Percentiles rank a stretch among this genome's conserved stretches.
These are phyloP conservation scores for Aspergillus biplanus DNA, from an alignment of 495 filamentous ascomycete genomes.

Conservation along the genomic window DNA sequence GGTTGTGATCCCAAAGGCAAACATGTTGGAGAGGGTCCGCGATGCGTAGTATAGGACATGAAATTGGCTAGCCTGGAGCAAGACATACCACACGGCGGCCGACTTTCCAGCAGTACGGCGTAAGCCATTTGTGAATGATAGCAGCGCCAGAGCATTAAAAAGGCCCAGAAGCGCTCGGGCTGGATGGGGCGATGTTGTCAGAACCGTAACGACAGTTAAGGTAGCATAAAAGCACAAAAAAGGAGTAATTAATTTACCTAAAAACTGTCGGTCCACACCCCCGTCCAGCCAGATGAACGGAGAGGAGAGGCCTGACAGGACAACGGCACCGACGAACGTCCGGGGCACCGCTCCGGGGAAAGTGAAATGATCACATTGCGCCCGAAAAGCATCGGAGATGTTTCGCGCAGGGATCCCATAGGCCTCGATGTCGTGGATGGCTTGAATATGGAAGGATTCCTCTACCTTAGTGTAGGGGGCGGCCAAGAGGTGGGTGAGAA, in stretches of 20 bases:
- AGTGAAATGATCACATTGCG: constrained; percentile 83
- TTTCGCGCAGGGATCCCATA: constrained; percentile 72
- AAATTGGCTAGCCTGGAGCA: constrained; percentile 87
- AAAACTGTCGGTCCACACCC: constrained; percentile 53
- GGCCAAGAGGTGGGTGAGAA: constrained; percentile 73
- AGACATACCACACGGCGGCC: constrained; percentile 77
- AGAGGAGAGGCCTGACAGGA: constrained; percentile 69
- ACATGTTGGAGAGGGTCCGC: constrained; percentile 93
- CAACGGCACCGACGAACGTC: constrained; percentile 80
- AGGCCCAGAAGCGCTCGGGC: constrained; percentile 81
- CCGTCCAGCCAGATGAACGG: constrained; percentile 57
- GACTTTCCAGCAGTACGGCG: constrained; percentile 67
- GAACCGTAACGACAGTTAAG: background rate
- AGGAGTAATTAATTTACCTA: constrained; percentile 42
- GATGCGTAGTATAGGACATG: constrained; percentile 94
- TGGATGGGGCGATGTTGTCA: constrained; percentile 25
- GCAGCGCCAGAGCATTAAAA: constrained; percentile 70
- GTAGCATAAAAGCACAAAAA: background rate
- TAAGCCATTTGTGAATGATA: constrained; percentile 65
- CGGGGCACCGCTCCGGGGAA: constrained; percentile 92
- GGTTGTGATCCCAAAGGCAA: constrained; percentile 84
- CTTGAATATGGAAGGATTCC: constrained; percentile 98
- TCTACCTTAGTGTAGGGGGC: constrained; percentile 98
- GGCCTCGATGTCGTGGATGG: constrained; percentile 83
- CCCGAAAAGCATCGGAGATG: constrained; percentile 43